Conservation (phyloP, 2,329 filamentous ascomycete genomes). For the Colletotrichum tabaci region DNA sequence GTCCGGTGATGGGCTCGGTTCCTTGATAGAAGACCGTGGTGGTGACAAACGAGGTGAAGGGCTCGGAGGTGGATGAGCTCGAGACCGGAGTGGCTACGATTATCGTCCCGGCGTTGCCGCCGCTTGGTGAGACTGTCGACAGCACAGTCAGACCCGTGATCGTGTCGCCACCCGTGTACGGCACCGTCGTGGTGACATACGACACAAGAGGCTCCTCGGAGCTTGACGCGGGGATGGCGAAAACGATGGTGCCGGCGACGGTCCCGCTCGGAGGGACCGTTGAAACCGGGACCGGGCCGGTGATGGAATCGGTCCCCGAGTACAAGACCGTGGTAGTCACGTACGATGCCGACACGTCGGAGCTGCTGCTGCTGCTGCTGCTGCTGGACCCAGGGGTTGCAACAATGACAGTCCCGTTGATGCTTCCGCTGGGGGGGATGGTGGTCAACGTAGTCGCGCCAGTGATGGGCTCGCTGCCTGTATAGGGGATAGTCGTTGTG, state of each 20-base stretch:
- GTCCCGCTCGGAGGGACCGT: conserved; percentile 29
- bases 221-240: neutral
- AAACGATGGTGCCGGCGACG: conserved; percentile 23
- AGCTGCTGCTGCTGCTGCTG: neutral
- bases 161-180: neutral
- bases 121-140: neutral
- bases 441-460: neutral
- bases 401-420: conserved; percentile 5
- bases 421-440: neutral
- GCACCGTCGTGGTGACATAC: conserved; percentile 20
- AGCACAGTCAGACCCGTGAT: neutral
- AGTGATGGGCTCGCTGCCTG: conserved; percentile 3
- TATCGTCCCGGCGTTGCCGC: conserved; percentile 3
- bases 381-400: neutral
- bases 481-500: conserved; percentile 8
- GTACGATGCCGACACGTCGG: neutral
- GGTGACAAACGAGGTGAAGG: conserved; percentile 1
- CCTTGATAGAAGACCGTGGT: conserved; percentile 14
- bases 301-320: conserved; percentile 12
- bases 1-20: neutral
- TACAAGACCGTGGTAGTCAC: conserved; percentile 16
- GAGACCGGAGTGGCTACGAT: conserved; percentile 12
- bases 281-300: neutral
- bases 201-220: neutral
- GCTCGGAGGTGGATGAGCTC: neutral